Conservation (phyloP, 2,329 filamentous ascomycete species). For the Pseudogymnoascus sp. region DNA sequence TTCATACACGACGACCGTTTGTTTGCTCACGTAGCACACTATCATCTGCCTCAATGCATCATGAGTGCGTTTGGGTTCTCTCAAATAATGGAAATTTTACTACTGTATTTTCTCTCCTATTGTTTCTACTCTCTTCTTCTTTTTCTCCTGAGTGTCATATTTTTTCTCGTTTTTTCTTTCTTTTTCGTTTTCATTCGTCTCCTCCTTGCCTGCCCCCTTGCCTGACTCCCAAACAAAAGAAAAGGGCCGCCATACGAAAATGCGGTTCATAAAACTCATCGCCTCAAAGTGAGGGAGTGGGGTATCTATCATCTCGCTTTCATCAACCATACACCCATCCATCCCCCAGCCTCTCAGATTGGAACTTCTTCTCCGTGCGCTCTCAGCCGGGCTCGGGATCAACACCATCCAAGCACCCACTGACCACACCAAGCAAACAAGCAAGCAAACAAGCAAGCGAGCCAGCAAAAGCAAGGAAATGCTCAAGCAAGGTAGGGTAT, state of each 20-base stretch:
- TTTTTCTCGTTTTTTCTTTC: not conserved
- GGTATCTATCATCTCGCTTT: not conserved
- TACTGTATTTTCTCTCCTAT: not conserved
- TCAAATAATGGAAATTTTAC: not conserved
- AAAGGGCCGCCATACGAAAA: not conserved
- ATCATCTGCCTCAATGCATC: not conserved
- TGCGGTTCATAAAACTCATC: not conserved
- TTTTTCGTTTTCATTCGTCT: not conserved
- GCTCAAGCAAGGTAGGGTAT: not conserved
- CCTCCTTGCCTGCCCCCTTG: not conserved
- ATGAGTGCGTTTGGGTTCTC: not conserved
- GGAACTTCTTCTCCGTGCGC: not conserved
- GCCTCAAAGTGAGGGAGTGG: not conserved
- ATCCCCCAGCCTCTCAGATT: not conserved
- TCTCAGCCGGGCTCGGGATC: not conserved
- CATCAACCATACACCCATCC: not conserved
- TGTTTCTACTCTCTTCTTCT: not conserved
- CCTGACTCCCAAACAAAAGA: not conserved
- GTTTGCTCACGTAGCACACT: not conserved
- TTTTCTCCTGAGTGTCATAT: not conserved
- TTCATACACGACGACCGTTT: not conserved
- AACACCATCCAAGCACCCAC: not conserved
- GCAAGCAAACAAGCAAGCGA: not conserved
- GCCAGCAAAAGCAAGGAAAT: not conserved
- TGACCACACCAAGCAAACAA: not conserved